Base-by-base conservation (phyloP, 2,329 filamentous ascomycete genomes). In the Pseudonectria foliicola region DNA sequence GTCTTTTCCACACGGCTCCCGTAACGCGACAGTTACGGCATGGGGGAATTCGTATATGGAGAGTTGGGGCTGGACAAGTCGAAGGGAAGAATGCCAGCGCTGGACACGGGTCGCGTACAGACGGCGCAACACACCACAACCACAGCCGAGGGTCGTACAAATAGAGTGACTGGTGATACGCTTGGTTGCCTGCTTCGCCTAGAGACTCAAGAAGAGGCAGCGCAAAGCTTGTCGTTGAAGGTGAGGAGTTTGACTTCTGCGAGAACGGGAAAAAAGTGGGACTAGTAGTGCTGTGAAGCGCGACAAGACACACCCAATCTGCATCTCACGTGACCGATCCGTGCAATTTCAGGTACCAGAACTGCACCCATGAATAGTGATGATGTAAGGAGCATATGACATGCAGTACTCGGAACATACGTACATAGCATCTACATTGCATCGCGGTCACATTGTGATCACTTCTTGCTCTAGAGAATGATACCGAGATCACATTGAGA, bases 181-280 rank as follows among this genome's bases (percentile, higher is more conserved):
- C 27, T 39, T 41, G 34, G 28, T 34, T 34, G 42, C 40, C 49
- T 49, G 47, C 38, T 48, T 48, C 18, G 18, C 18, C 8, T 8
- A 21, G 18, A 21, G 5, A 21, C 18, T 6, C 18, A 21, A 21
- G 41, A 37, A 49, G 34, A 29, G 38, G 36, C 44, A 41, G 38
- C 37, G 35, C 37, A 36, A 40, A 33, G 36, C 37, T 33, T 31
- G 29, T 31, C 36, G 33, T 42, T 40, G 37, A 34, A 34, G 25
- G 36, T 43, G 49, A 52, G 49, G 49, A 50, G 49, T 46, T 49
- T 52, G 48, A 44, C 43, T 43, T 35, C 29, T 37, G 39, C 34
- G 45, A 38, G 32, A 28, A 39, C 27, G 36, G 30, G 40, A 50
- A 46, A 49, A 40, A 35, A 52, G 49, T 52, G 49, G 49, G n/a